Conservation (phyloP, 345 rosid species). For the Syzygium aqueum region DNA sequence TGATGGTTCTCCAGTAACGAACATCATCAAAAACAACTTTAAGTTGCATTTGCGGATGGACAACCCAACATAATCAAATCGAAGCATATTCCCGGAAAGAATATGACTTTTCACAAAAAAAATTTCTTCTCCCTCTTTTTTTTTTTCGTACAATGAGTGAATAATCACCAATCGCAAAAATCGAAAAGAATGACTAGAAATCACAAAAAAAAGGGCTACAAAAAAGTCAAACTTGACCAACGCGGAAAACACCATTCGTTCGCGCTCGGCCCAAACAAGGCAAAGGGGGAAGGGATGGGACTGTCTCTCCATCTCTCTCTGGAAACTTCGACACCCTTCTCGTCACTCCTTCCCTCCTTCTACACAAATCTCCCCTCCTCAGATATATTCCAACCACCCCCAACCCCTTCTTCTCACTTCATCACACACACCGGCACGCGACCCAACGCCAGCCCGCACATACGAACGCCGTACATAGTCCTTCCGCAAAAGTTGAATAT, state of each 20-base stretch:
- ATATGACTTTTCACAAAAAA: too few species aligned
- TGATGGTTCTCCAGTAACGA: background rate
- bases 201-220: background rate
- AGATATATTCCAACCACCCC: background rate
- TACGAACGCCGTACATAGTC: background rate
- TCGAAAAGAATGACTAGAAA: background rate
- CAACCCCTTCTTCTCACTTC: background rate
- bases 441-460: background rate
- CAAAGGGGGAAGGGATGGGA: too few species aligned
- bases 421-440: background rate
- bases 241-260: background rate
- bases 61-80: background rate
- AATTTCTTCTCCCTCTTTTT: too few species aligned
- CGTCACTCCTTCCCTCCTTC: background rate
- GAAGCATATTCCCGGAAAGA: background rate
- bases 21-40: background rate
- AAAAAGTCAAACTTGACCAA: background rate
- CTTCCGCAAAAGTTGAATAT: too few species aligned
- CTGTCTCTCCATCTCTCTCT: background rate
- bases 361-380: background rate
- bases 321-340: conserved; percentile 24
- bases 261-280: background rate
- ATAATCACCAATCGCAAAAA: background rate
- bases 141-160: too few species aligned
- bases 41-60: background rate